Percentiles rank a stretch among this genome's conserved stretches.
phyloP scores from a whole-genome alignment of 495 filamentous ascomycete species.

The Paragyromitra xinjiangensis region DNA sequence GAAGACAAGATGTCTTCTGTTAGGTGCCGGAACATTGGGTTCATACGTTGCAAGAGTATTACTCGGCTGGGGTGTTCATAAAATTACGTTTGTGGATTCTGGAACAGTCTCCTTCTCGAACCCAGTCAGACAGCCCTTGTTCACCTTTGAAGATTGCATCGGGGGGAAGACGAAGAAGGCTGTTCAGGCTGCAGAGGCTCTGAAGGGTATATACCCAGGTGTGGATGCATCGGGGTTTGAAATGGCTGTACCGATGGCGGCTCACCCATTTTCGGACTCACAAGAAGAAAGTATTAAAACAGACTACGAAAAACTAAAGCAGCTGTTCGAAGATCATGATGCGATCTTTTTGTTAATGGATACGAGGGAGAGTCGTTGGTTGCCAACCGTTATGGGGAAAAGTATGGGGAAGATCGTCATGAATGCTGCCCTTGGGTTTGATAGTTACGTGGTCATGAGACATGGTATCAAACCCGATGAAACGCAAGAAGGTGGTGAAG shows the following conservation, averaged over 20 bases:
- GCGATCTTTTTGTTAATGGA: constrained; percentile 96
- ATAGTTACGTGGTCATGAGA: constrained; percentile 96
- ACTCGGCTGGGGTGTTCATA: constrained; percentile 95
- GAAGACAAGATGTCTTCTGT: constrained; percentile 85
- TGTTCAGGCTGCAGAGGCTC: constrained; percentile 76
- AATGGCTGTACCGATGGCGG: constrained; percentile 91
- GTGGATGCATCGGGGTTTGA: constrained; percentile 80
- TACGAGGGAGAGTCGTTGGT: constrained; percentile 90
- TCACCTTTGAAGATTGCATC: constrained; percentile 86
- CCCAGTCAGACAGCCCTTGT: constrained; percentile 92
- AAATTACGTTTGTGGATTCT: constrained; percentile 96
- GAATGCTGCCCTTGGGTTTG: constrained; percentile 95
- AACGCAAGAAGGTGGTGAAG: constrained; percentile 61
- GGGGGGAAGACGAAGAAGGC: constrained; percentile 88
- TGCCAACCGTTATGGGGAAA: constrained; percentile 98
- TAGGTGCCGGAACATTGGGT: constrained; percentile 94
- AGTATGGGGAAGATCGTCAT: constrained; percentile 90
- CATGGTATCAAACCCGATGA: constrained; percentile 71
- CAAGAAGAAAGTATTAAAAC: constrained; percentile 67
- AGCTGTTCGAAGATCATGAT: constrained; percentile 85
- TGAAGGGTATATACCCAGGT: constrained; percentile 89
- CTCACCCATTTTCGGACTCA: constrained; percentile 78
- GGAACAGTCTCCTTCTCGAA: constrained; percentile 97
- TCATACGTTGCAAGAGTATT: constrained; percentile 90
- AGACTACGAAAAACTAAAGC: constrained; percentile 78